phyloP scores from a whole-genome alignment of 345 rosid genomes.

The Sisymbrium altissimum region DNA sequence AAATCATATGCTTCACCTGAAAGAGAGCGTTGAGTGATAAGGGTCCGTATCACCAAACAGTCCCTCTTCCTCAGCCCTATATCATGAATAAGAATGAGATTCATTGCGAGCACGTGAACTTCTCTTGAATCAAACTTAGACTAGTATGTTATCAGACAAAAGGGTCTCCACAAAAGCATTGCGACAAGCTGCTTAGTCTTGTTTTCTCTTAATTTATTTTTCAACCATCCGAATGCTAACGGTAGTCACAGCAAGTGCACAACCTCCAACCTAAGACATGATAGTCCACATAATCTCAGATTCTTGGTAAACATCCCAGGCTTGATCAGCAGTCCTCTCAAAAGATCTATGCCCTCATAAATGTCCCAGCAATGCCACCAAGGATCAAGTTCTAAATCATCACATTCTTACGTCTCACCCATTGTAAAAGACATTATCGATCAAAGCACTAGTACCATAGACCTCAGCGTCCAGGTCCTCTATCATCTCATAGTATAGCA shows the following conservation, averaged over 20 bases:
- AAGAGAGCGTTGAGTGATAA: constrained; percentile 37
- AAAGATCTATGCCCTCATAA: background rate
- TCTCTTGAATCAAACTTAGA: background rate
- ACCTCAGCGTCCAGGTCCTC: background rate
- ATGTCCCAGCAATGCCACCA: background rate
- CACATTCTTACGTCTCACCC: background rate
- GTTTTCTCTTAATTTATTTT: background rate
- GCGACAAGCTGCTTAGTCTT: background rate
- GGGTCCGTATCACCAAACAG: background rate
- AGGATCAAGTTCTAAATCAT: background rate
- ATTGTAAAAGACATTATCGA: background rate
- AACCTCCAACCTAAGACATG: background rate
- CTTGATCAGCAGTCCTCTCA: background rate
- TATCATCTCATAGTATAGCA: background rate
- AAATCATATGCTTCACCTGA: constrained; percentile 38
- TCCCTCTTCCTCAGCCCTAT: background rate
- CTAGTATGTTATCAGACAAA: background rate
- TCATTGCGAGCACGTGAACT: background rate
- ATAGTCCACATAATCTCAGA: background rate
- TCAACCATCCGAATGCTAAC: background rate
- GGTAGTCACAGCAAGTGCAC: background rate
- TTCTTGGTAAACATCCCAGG: background rate
- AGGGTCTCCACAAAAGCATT: background rate
- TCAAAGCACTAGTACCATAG: background rate
- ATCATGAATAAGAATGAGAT: background rate